Percentiles rank a stretch among this genome's conserved stretches.
phyloP scores from a whole-genome alignment of 129 eudicot genomes.

The Lonicera japonica region DNA sequence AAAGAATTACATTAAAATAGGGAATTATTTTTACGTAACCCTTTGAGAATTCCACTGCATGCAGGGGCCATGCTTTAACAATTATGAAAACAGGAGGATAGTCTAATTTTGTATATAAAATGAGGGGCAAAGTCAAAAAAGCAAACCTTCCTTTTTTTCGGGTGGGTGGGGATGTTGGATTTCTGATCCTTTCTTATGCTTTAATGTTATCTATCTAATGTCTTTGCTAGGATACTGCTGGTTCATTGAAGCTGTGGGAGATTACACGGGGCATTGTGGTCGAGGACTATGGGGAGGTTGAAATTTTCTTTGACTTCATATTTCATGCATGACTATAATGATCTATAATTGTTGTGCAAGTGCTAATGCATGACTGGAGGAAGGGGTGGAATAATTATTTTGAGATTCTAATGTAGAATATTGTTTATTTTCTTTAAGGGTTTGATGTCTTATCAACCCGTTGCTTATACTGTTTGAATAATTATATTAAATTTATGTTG shows the following conservation, averaged over 20 bases:
- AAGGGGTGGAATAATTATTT: background rate
- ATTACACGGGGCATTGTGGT: conserved; percentile 76
- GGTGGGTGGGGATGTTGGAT: too few species aligned
- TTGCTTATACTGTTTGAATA: background rate
- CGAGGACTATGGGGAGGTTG: conserved; percentile 83
- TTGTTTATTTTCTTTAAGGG: background rate
- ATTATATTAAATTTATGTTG: background rate
- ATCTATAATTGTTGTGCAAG: background rate
- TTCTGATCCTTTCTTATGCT: background rate
- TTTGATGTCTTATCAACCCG: background rate
- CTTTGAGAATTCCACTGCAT: too few species aligned
- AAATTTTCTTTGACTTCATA: conserved; percentile 13
- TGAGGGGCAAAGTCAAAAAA: too few species aligned
- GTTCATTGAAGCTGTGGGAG: conserved; percentile 91
- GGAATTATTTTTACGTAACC: too few species aligned
- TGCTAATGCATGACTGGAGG: background rate
- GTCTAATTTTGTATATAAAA: too few species aligned
- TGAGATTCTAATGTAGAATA: background rate
- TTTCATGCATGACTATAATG: background rate
- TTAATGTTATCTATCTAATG: conserved; percentile 10
- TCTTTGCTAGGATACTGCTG: conserved; percentile 78
- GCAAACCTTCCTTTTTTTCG: too few species aligned
- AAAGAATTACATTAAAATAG: too few species aligned
- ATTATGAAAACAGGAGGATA: too few species aligned
- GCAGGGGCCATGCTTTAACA: too few species aligned